Evolutionary conservation across 148 eudicot genomes (phyloP).

Genomic region (Silene uniflora): DNA sequence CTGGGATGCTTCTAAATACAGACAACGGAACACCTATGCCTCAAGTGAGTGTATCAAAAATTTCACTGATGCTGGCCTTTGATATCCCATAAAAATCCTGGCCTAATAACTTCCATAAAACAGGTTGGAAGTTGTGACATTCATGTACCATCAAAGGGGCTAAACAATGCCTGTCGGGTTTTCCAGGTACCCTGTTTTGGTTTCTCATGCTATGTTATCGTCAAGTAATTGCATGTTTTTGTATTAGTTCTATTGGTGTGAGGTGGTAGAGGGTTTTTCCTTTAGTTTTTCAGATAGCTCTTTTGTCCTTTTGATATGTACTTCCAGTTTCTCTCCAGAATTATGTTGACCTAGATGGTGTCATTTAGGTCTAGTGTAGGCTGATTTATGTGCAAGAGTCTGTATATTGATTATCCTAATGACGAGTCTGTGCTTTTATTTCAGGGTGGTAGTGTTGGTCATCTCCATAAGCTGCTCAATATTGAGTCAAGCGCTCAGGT

Average conservation of each 20-base stretch:
- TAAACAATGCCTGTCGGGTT: conserved; percentile 52
- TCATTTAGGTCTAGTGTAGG: not conserved
- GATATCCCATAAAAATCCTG: not conserved
- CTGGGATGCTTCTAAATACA: conserved; percentile 90
- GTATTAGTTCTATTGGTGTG: not conserved
- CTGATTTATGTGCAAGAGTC: not conserved
- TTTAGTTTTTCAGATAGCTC: not conserved
- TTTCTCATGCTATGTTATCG: not conserved
- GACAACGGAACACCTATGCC: conserved; percentile 97
- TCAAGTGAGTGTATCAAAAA: conserved; percentile 48
- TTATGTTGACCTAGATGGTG: not conserved
- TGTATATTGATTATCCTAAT: conserved; percentile 1
- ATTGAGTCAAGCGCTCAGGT: conserved; percentile 98
- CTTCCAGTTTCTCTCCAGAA: not conserved
- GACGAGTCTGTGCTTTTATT: conserved; percentile 16
- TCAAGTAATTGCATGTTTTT: not conserved
- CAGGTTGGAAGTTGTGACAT: conserved; percentile 59
- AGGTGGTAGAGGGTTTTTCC: not conserved
- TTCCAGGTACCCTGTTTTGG: conserved; percentile 60
- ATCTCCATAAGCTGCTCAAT: conserved; percentile 78
- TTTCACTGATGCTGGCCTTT: not conserved
- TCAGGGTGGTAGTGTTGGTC: conserved; percentile 97
- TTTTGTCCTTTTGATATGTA: conserved; percentile 3
- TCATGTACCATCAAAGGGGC: conserved; percentile 41
- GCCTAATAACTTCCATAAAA: conserved; percentile 12